These are phyloP conservation scores for Nitzschia putrida DNA, from an alignment of 108 stramenopile species.

Conservation along the genomic window DNA sequence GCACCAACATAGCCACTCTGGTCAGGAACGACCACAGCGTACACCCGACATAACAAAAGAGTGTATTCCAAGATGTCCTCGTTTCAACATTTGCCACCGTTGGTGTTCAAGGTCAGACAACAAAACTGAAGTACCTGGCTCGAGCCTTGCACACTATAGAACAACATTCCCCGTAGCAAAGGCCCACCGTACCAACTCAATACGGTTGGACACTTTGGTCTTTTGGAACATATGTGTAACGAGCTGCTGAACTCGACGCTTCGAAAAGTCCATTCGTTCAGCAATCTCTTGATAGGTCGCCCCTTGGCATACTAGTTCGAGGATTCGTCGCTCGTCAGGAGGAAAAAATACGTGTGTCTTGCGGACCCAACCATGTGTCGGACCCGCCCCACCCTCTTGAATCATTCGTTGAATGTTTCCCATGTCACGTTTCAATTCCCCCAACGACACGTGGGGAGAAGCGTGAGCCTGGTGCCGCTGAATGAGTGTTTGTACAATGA, in stretches of 20 bases:
- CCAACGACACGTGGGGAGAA: constrained; percentile 23
- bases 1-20: too few relatives aligned
- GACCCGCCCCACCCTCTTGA: constrained; percentile 41
- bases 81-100: too few relatives aligned
- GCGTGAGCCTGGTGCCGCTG: constrained; percentile 36
- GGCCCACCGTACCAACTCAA: constrained; percentile 72
- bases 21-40: too few relatives aligned
- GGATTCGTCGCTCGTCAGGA: constrained; percentile 53
- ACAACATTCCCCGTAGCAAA: constrained; percentile 52
- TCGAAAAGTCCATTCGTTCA: constrained; percentile 30
- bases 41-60: too few relatives aligned
- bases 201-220: constrained; percentile 59
- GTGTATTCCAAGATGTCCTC: too few relatives aligned
- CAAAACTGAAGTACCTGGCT: too few relatives aligned
- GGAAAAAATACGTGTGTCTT: constrained; percentile 48
- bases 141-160: neutral
- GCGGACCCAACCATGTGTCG: constrained; percentile 47
- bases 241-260: constrained; percentile 52
- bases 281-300: constrained; percentile 76
- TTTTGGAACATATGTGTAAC: constrained; percentile 73
- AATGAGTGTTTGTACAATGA: constrained; percentile 66
- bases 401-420: constrained; percentile 65
- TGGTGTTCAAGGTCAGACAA: too few relatives aligned
- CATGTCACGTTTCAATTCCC: constrained; percentile 63
- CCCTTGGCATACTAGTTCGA: constrained; percentile 61